Conservation (phyloP, 2,329 filamentous ascomycete genomes). For the Cordyceps fumosorosea region DNA sequence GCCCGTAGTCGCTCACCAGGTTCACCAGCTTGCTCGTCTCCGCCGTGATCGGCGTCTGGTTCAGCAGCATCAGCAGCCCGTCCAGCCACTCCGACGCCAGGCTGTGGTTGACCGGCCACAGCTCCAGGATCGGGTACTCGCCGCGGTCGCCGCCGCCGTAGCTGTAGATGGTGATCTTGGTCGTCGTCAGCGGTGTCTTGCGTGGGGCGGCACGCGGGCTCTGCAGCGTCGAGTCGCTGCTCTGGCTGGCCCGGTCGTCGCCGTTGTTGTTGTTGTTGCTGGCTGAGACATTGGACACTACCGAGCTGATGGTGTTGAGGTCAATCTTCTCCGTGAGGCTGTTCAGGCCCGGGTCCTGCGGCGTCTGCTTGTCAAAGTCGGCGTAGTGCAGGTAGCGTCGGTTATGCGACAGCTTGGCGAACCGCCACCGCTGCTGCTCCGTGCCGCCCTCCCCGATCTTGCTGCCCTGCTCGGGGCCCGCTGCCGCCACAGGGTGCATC, state of each 20-base stretch:
- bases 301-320: conserved; percentile 79
- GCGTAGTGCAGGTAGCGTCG: conserved; percentile 84
- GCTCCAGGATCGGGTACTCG: conserved; percentile 72
- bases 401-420: conserved; percentile 84
- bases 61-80: conserved; percentile 86
- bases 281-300: conserved; percentile 82
- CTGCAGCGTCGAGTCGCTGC: conserved; percentile 37
- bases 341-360: conserved; percentile 64
- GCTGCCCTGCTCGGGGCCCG: conserved; percentile 25
- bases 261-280: background rate
- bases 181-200: conserved; percentile 47
- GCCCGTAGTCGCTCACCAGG: conserved; percentile 79
- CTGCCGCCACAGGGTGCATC: conserved; percentile 37
- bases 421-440: conserved; percentile 56
- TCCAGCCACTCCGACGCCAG: conserved; percentile 95
- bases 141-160: conserved; percentile 40
- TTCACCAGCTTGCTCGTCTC: conserved; percentile 88
- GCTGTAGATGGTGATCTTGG: conserved; percentile 89
- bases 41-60: conserved; percentile 92
- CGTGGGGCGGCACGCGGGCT: conserved; percentile 15
- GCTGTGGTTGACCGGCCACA: conserved; percentile 73
- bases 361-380: conserved; percentile 64
- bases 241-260: conserved; percentile 37
- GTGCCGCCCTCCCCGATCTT: conserved; percentile 28
- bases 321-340: conserved; percentile 76